Evolutionary conservation across 2,329 filamentous ascomycete genomes (phyloP).

Genomic region (Neofusicoccum laricinum): DNA sequence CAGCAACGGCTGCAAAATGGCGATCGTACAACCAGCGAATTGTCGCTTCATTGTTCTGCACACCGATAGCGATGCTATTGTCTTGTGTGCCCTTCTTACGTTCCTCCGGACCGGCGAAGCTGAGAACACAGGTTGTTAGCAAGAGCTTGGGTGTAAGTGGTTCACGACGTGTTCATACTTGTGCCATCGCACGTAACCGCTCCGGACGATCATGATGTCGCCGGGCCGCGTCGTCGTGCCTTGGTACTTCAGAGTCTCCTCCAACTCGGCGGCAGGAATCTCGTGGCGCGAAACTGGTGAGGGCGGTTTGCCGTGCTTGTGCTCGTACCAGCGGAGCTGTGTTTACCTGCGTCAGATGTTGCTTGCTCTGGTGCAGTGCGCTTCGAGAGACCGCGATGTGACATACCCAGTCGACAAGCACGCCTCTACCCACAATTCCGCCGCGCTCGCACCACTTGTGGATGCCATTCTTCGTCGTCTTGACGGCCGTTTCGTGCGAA

Average conservation of each 20-base stretch:
- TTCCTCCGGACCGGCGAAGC: not conserved
- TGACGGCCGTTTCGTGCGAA: slow-evolving; percentile 27
- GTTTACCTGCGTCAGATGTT: not conserved
- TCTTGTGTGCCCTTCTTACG: not conserved
- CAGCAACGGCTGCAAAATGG: slow-evolving; percentile 24
- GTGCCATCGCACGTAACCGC: slow-evolving; percentile 39
- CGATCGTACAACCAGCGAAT: slow-evolving; percentile 11
- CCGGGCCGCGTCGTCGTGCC: slow-evolving; percentile 24
- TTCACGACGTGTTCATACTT: not conserved
- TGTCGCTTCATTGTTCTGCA: not conserved
- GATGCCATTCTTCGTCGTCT: slow-evolving; percentile 29
- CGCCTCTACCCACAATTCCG: slow-evolving; percentile 29
- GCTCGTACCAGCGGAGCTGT: slow-evolving; percentile 1
- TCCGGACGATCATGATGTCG: slow-evolving; percentile 35
- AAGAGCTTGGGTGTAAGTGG: not conserved
- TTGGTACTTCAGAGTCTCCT: not conserved
- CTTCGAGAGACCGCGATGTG: not conserved
- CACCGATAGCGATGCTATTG: not conserved
- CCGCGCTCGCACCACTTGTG: slow-evolving; percentile 37
- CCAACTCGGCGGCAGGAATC: not conserved
- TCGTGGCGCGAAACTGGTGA: not conserved
- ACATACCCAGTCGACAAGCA: not conserved
- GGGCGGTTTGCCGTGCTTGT: not conserved
- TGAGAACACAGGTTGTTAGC: not conserved
- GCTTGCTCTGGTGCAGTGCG: not conserved